phyloP scores from a whole-genome alignment of 148 eudicot species.

The Vaccinium vitisidaea region DNA sequence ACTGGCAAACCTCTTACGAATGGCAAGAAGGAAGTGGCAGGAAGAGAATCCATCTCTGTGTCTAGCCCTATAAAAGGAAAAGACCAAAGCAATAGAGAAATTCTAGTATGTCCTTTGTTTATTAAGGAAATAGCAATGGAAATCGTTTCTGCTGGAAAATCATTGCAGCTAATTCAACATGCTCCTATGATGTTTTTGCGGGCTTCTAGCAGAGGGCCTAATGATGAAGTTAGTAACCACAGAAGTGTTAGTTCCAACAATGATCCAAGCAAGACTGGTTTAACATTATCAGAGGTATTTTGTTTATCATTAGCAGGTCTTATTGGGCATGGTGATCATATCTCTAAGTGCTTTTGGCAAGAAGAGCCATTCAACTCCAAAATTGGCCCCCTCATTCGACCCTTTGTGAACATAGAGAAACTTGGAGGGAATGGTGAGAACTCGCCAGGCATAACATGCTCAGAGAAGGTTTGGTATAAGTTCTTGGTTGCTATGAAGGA shows the following conservation, averaged over 20 bases:
- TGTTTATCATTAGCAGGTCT: constrained; percentile 78
- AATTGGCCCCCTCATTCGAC: constrained; percentile 29
- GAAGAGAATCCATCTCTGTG: constrained; percentile 30
- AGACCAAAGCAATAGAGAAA: constrained; percentile 34
- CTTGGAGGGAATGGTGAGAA: constrained; percentile 23
- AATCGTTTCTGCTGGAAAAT: constrained; percentile 91
- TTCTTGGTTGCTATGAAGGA: constrained; percentile 49
- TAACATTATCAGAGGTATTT: constrained; percentile 82
- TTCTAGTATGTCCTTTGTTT: constrained; percentile 73
- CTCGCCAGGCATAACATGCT: constrained; percentile 25
- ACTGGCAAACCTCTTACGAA: constrained; percentile 11
- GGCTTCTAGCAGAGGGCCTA: constrained; percentile 28
- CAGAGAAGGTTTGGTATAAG: constrained; percentile 57
- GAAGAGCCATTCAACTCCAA: constrained; percentile 36
- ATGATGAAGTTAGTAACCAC: constrained; percentile 22
- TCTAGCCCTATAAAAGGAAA: constrained; percentile 25
- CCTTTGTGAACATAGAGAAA: constrained; percentile 23
- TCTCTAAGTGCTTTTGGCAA: constrained; percentile 52
- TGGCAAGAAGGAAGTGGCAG: constrained; percentile 23
- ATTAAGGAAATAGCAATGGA: constrained; percentile 69
- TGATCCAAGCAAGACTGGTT: constrained; percentile 31
- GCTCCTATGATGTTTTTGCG: constrained; percentile 41
- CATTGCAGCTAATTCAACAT: constrained; percentile 83
- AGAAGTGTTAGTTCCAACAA: constrained; percentile 15
- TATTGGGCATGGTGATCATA: constrained; percentile 85